Base-by-base conservation (phyloP, 2,329 filamentous ascomycete genomes). In the Claviceps lovelessii region DNA sequence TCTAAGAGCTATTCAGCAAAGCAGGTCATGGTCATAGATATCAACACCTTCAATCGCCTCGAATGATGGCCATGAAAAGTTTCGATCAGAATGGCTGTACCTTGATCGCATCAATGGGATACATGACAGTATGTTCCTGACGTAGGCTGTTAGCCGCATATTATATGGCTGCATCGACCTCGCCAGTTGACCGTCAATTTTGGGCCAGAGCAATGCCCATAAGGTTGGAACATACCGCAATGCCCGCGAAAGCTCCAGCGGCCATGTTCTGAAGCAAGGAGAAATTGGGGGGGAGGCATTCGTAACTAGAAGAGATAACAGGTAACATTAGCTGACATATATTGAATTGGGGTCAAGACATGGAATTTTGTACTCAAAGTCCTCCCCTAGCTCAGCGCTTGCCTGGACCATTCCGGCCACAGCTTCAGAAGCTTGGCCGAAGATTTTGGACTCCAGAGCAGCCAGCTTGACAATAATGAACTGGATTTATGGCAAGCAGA, bases 91-190 rank as follows among this genome's bases (percentile, higher is more conserved):
- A 37, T 29, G 5, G 46, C 55, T 69, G 61, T 62, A 96, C 93
- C 86, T 98, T 98, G 68, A 98, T 86, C 62, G 95, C 83, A 74
- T 98, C 93, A 67, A 98, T 87, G 23, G 93, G 93, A 68, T 98
- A 98, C 93, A 98, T 97, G 65, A 95, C 90, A 57, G 91, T 94
- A 72, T 97, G 91, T 75, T 97, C 91, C 90, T 96, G 62, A 52
- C 58, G 28, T 31, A 31, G 62, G 60, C 61, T 57, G 51, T 56
- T 50, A 49, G 37, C 19, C 35, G 29, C 55, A 37, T 51, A n/a
- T 17, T 42, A 19, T 44, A 35, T 28, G 8, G 17, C 13, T 13
- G 29, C 10, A 28, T 23, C 11, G 39, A 42, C 39, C 54, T 28
- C 29, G 55, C 35, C 28, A 46, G 45, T 48, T 49, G 39, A 47